phyloP scores from a whole-genome alignment of 345 rosid genomes.

The Rhizophora mangle region DNA sequence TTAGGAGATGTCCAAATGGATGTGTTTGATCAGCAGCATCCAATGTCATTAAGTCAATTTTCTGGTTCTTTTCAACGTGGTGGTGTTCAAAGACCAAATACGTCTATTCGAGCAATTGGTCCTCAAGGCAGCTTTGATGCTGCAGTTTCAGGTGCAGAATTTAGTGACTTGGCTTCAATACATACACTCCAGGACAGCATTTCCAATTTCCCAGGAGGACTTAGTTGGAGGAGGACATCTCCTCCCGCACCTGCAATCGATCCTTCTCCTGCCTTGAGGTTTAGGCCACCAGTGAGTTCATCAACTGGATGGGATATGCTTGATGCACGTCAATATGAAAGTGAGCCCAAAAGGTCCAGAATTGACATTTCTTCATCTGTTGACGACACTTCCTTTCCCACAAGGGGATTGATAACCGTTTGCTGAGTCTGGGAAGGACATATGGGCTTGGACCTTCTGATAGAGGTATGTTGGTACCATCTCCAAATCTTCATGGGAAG shows the following conservation, averaged over 20 bases:
- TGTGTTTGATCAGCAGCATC: conserved; percentile 41
- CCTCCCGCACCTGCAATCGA: conserved; percentile 52
- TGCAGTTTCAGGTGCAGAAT: conserved; percentile 47
- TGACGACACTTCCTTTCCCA: conserved; percentile 48
- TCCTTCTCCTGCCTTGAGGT: conserved; percentile 52
- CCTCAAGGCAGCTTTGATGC: conserved; percentile 53
- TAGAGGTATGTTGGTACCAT: conserved; percentile 34
- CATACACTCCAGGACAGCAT: conserved; percentile 36
- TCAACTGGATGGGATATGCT: conserved; percentile 73
- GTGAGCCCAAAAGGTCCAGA: conserved; percentile 67
- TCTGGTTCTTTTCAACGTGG: conserved; percentile 37
- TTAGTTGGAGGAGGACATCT: conserved; percentile 65
- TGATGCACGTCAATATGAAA: conserved; percentile 54
- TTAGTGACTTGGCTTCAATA: conserved; percentile 35
- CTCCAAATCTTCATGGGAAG: conserved; percentile 34
- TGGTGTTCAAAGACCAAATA: conserved; percentile 39
- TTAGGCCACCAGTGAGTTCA: conserved; percentile 49
- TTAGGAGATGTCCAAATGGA: conserved; percentile 45
- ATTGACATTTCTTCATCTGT: conserved; percentile 47
- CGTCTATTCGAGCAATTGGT: conserved; percentile 41
- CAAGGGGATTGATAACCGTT: conserved; percentile 47
- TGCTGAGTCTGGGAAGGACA: conserved; percentile 34
- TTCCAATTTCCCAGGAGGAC: conserved; percentile 29
- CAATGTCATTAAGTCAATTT: conserved; percentile 7
- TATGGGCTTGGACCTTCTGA: conserved; percentile 38